A percentile compares a stretch with the other conserved stretches of the same genome.
These are phyloP conservation scores for Leavenworthia alabamica DNA, from an alignment of 345 rosid genomes.

Conservation along the genomic window DNA sequence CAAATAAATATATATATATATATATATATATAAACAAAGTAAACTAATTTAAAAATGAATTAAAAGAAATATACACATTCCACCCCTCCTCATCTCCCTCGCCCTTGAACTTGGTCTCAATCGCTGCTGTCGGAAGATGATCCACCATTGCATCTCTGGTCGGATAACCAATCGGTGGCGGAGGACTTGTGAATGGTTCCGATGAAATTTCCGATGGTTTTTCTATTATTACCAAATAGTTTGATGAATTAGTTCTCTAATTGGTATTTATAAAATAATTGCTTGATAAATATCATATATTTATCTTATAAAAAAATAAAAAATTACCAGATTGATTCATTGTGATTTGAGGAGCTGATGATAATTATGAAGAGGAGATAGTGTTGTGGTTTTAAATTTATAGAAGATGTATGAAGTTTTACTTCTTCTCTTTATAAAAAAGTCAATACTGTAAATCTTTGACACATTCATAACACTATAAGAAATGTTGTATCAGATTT, in stretches of 20 bases:
- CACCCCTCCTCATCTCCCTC: too few species aligned
- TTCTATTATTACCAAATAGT: constrained; percentile 9
- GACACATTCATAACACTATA: too few species aligned
- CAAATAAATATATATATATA: too few species aligned
- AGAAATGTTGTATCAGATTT: too few species aligned
- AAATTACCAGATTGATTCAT: constrained; percentile 31
- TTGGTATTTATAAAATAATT: too few species aligned
- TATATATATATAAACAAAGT: too few species aligned
- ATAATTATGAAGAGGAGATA: constrained; percentile 3
- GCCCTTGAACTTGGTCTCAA: constrained; percentile 54
- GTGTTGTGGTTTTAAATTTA: constrained; percentile 10
- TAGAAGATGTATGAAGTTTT: too few species aligned
- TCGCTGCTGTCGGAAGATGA: constrained; percentile 15
- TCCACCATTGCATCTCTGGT: constrained; percentile 25
- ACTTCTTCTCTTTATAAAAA: too few species aligned
- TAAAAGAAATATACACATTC: too few species aligned
- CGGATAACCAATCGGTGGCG: constrained; percentile 51
- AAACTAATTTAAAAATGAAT: too few species aligned
- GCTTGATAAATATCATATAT: background rate
- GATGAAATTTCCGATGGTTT: constrained; percentile 23
- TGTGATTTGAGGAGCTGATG: background rate
- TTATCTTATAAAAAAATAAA: background rate
- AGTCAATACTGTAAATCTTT: too few species aligned
- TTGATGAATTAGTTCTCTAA: too few species aligned
- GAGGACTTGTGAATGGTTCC: constrained; percentile 21